Conservation (phyloP, 2,329 filamentous ascomycete genomes). For the Ophiostoma angusticollis region DNA sequence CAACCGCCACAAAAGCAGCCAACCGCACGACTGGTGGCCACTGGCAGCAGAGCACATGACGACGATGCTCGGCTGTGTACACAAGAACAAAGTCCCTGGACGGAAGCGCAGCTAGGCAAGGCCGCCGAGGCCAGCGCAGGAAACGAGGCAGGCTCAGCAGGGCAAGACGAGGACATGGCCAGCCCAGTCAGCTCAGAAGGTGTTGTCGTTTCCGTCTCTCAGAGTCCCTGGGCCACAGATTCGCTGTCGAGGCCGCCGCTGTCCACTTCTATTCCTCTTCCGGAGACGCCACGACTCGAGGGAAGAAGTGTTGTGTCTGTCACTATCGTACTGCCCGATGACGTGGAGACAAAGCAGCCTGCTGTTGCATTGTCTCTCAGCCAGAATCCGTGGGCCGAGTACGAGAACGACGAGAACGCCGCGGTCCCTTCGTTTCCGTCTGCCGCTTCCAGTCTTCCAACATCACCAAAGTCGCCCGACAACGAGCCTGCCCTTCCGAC, state of each 20-base stretch:
- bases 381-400: conserved; percentile 12
- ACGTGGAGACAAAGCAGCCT: not conserved
- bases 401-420: not conserved
- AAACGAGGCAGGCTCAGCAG: not conserved
- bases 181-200: too few relatives aligned
- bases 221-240: conserved; percentile 7
- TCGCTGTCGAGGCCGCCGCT: not conserved
- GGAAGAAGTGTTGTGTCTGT: too few relatives aligned
- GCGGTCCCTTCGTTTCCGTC: not conserved
- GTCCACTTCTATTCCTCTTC: too few relatives aligned
- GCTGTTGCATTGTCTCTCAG: not conserved
- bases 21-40: too few relatives aligned
- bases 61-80: too few relatives aligned
- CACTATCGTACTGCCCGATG: not conserved
- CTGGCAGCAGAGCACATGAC: too few relatives aligned
- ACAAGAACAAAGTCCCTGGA: too few relatives aligned
- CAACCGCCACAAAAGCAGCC: too few relatives aligned
- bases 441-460: not conserved
- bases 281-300: not conserved
- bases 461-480: conserved; percentile 7
- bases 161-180: not conserved
- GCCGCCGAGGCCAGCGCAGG: not conserved
- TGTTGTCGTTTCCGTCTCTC: not conserved
- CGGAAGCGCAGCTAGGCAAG: too few relatives aligned
- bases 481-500: not conserved